A percentile compares a stretch with the other conserved stretches of the same genome.
phyloP scores from a whole-genome alignment of 2,329 filamentous ascomycete genomes.

The Monilinia laxa region DNA sequence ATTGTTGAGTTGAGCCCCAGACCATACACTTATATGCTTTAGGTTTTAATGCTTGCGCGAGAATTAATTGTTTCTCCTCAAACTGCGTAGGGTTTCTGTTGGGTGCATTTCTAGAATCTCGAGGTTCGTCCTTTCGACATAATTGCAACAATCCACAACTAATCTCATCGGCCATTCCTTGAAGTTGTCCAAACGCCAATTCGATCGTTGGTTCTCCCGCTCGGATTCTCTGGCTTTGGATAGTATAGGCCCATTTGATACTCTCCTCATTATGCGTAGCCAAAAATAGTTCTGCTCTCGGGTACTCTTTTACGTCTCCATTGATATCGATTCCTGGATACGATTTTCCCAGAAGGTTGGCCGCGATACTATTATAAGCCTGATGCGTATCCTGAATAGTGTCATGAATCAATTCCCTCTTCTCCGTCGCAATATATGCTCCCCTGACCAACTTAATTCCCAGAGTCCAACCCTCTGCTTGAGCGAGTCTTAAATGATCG shows the following conservation, averaged over 20 bases:
- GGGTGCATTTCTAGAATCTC: too few species aligned
- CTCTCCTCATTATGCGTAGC: constrained; percentile 79
- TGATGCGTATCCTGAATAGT: constrained; percentile 49
- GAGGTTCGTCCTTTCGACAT: background rate
- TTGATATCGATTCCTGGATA: constrained; percentile 38
- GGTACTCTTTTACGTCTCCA: constrained; percentile 18
- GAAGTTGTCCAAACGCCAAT: constrained; percentile 70
- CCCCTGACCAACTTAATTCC: constrained; percentile 55
- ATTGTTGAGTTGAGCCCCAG: constrained; percentile 70
- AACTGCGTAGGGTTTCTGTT: too few species aligned
- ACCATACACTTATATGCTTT: constrained; percentile 63
- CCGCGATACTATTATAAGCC: constrained; percentile 57
- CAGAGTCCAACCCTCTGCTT: constrained; percentile 49
- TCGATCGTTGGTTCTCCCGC: constrained; percentile 44
- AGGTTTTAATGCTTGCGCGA: constrained; percentile 28
- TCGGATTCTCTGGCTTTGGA: constrained; percentile 46
- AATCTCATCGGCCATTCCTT: constrained; percentile 93
- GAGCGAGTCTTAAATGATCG: constrained; percentile 47
- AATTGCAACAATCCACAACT: constrained; percentile 55
- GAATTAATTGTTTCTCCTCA: background rate
- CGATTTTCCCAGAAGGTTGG: constrained; percentile 46
- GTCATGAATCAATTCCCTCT: constrained; percentile 47
- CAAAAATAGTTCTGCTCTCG: constrained; percentile 59
- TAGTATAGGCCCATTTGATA: constrained; percentile 55
- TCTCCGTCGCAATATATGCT: constrained; percentile 52